These are phyloP conservation scores for Themeda triandra DNA, from an alignment of 176 grass and related monocot species.

Conservation along the genomic window DNA sequence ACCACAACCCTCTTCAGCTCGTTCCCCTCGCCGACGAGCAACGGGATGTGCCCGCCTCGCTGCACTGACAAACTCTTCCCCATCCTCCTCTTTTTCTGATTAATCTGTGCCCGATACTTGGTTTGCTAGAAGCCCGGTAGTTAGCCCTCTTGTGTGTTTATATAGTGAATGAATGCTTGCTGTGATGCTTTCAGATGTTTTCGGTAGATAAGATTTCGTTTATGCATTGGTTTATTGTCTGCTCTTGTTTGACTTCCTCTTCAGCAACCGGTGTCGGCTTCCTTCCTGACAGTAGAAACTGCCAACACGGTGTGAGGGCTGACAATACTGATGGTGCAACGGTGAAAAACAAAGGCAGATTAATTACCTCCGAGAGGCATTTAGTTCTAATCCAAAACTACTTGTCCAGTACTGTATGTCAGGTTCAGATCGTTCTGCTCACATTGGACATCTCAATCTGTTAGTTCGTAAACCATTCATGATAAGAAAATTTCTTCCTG, in stretches of 20 bases:
- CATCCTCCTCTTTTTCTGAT: too few relatives aligned
- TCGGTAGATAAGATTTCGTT: neutral
- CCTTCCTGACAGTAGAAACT: neutral
- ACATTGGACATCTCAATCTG: neutral
- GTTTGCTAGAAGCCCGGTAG: neutral
- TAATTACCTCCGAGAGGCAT: neutral
- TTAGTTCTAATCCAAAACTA: neutral
- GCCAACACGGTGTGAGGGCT: neutral
- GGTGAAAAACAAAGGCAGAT: neutral
- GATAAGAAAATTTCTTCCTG: neutral
- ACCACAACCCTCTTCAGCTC: conserved; percentile 19
- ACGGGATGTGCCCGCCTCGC: conserved; percentile 39
- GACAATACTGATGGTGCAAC: neutral
- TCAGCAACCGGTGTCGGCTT: neutral
- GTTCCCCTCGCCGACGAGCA: conserved; percentile 15
- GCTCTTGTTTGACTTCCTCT: neutral
- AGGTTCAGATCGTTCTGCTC: neutral
- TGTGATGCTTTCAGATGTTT: neutral
- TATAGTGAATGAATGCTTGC: neutral
- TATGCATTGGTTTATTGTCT: neutral
- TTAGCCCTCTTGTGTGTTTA: neutral
- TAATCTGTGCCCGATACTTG: too few relatives aligned
- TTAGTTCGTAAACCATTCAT: neutral
- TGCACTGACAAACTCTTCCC: conserved; percentile 9
- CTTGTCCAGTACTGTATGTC: neutral